These are phyloP conservation scores for Pneumocystis canis DNA, from an alignment of 1,139 yeast genomes.

Conservation along the genomic window DNA sequence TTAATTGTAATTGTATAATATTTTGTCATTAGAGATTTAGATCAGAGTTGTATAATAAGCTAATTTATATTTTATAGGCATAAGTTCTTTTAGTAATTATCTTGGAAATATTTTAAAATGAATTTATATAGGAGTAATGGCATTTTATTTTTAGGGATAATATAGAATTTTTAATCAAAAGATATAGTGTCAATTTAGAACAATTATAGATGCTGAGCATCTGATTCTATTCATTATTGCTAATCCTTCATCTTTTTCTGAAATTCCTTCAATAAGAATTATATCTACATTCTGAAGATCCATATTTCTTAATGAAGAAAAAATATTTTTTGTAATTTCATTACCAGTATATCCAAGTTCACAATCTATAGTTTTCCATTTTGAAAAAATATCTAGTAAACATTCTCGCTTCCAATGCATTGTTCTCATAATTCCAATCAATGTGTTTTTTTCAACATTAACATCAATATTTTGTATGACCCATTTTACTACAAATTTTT, in stretches of 20 bases:
- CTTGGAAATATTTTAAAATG: too few relatives aligned
- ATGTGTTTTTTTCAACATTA: conserved; percentile 3
- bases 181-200: conserved; percentile 13
- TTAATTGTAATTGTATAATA: not conserved
- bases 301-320: conserved; percentile 53
- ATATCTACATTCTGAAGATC: conserved; percentile 45
- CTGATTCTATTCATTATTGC: conserved; percentile 85
- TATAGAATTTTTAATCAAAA: not conserved
- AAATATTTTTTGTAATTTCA: conserved; percentile 60
- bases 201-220: conserved; percentile 62
- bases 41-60: not conserved
- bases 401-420: not conserved
- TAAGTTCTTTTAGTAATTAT: too few relatives aligned
- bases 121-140: too few relatives aligned
- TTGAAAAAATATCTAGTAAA: not conserved
- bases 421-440: not conserved
- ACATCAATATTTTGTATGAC: not conserved
- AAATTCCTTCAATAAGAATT: conserved; percentile 63
- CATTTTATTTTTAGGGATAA: not conserved
- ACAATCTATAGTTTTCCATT: not conserved
- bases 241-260: conserved; percentile 60
- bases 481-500: conserved; percentile 20
- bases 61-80: not conserved
- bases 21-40: not conserved
- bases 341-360: conserved; percentile 25